Evolutionary conservation across 1,284 basidiomycete species (phyloP).

Genomic region (Agaricales sp.): DNA sequence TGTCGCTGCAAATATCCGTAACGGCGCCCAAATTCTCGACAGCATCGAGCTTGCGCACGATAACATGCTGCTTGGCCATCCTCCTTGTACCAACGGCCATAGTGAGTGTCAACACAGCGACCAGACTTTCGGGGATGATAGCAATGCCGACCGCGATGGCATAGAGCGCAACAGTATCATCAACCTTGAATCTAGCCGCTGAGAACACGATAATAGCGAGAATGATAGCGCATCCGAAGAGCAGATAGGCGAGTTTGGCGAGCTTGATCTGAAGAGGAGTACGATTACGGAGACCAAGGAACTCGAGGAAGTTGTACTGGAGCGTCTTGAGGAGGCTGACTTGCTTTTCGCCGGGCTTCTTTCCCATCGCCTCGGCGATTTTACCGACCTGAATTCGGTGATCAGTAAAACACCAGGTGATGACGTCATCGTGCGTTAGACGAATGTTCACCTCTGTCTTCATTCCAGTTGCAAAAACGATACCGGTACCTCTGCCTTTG

Average conservation of each 20-base stretch:
- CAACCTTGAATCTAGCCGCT: neutral
- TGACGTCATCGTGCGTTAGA: no score
- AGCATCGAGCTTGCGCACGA: constrained; percentile 28
- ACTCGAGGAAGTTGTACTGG: neutral
- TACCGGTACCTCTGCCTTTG: constrained; percentile 11
- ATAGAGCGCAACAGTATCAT: neutral
- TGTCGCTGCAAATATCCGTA: constrained; percentile 51
- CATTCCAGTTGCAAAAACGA: constrained; percentile 10
- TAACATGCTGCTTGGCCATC: constrained; percentile 27
- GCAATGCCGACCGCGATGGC: constrained; percentile 18
- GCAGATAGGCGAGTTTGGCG: neutral
- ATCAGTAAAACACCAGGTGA: no score
- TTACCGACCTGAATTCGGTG: neutral
- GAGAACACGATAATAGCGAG: neutral
- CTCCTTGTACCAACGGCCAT: constrained; percentile 28
- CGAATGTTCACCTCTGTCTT: constrained; percentile 7
- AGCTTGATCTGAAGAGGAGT: neutral
- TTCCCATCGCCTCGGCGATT: neutral
- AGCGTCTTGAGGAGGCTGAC: neutral
- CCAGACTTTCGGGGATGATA: constrained; percentile 17
- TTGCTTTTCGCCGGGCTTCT: neutral
- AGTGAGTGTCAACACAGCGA: constrained; percentile 18
- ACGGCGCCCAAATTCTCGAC: constrained; percentile 28
- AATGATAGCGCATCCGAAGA: neutral
- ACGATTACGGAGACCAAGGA: neutral